Evolutionary conservation across 2,329 filamentous ascomycete species (phyloP), one percentile per base, ranked within the genome.

Genomic region (Drechslerella dactyloides): DNA sequence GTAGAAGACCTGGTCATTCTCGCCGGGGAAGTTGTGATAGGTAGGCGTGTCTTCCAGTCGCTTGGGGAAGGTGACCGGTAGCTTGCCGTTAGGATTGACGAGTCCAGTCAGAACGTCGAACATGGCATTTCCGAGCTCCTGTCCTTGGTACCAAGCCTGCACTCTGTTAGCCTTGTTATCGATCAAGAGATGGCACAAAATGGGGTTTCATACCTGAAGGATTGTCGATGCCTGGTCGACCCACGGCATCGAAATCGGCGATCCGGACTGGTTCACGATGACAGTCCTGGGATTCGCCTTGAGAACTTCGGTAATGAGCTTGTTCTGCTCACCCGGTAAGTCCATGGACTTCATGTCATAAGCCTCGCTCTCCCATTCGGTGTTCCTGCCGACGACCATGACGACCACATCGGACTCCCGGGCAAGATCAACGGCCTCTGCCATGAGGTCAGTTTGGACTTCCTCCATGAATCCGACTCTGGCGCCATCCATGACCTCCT

Each of bases 91-190:
- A 0, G 90, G 90, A 77, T 90, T 92, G 52, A 85, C 84, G 73
- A 88, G 85, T 53, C 90, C 90, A 74, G 90, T 90, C 0, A 93
- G 82, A 1, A 93, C 84, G 74, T 93, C 90, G 0, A 89, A 90
- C 73, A 96, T 88, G 10, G 87, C 88, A 77, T 93, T 91, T 4
- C 90, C 91, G 3, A 88, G 89, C 81, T 94, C 90, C 76, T 94
- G 91, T n/a, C 91, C 90, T 70, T 90, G 89, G 76, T 92, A 94
- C 90, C 90, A 94, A 6, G 90, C 90, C 76, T 93, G 89, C 44
- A 51, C 54, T 35, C 53, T 19, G 51, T 63, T 54, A 69, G 69
- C 48, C 40, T 59, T 60, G n/a, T n/a, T n/a, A n/a, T n/a, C n/a
- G n/a, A n/a, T n/a, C n/a, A n/a, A n/a, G n/a, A n/a, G 51, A 40